Base-by-base conservation (phyloP, 1,284 basidiomycete genomes). In the Ganoderma lucidum region DNA sequence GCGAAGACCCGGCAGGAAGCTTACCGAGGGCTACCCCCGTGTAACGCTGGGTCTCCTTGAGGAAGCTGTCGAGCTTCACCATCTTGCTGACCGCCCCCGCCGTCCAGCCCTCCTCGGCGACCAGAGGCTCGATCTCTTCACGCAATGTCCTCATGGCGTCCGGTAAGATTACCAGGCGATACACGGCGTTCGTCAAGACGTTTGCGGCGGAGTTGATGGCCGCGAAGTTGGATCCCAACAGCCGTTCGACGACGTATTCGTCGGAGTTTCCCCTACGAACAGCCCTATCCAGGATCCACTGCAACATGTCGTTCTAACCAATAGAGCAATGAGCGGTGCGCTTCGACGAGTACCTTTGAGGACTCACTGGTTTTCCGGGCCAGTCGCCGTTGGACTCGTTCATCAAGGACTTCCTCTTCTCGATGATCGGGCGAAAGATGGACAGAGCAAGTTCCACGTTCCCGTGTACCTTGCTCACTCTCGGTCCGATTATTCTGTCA, bases 51-150 rank as follows among this genome's bases (percentile, higher is more conserved):
- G 82, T 81, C 73, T 88, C 87, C 62, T 83, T 82, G 56, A 89
- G 70, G 74, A 88, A 87, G 71, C 86, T 88, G 72, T 88, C 87
- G 30, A 88, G 71, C 66, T 85, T 85, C 66, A 78, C 75, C 82
- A 88, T 82, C 63, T 83, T 85, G 6, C 71, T 75, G 67, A 88
- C 76, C 0, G 82, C 78, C 0, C 73, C 74, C 71, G 86, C 86
- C 1, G 82, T 83, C 83, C 85, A 86, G 5, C 66, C 67, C 45
- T 86, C 81, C 42, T 76, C 75, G 0, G 71, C 65, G 6, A 84
- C 67, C 2, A 83, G 76, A 1, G 66, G 37, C 23, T 83, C 82
- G 0, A 85, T 78, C 73, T 88, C 87, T 45, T 85, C 82, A 0
- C 86, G 81, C 32, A 88, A 72, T 1, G 79, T 78, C 23, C 78